Base-by-base conservation (phyloP, 495 filamentous ascomycete species). In the Aspergillus indologenus region DNA sequence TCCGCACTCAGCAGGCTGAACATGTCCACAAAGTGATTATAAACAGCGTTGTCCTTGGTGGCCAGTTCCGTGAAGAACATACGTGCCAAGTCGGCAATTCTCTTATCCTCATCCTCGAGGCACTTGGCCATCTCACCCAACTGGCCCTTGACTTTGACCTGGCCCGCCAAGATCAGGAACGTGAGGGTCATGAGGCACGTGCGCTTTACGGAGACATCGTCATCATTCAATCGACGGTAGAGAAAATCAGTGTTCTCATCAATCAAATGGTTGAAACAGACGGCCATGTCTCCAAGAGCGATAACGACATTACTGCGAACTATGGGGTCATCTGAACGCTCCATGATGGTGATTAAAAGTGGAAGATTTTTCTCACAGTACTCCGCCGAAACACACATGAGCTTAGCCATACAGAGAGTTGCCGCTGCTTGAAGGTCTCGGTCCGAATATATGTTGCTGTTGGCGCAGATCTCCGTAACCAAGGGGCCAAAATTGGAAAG, bases 91-190 rank as follows among this genome's bases (percentile, higher is more conserved):
- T 99, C 94, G 2, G 90, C 89, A 59, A 96, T 96, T 53, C 90
- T 83, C 77, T 91, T 93, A 66, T 99, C 94, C 1, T 87, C 84
- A 61, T 98, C 95, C 71, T 99, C 94, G 24, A 98, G 81, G 68
- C 94, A 99, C 74, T 98, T 98, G 19, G 94, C 94, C 94, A 99
- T 99, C 74, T 97, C 94, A 23, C 94, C 95, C 20, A 99, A 80
- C 74, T 99, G 94, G n/a, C 94, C 94, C 78, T 99, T 99, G 69
- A 99, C 94, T 76, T 99, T 99, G 73, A 99, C 94, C 74, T 99
- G 94, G 19, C 94, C 94, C 0, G 94, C 94, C 23, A 99, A 76
- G 66, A 99, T 99, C 26, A 98, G 75, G 80, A 99, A 99, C 3
- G 95, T 99, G 58, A 99, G 77, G 2, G 94, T 98, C 94, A 98